Conservation (phyloP, 306 rosid species). For the Malus orientalis region DNA sequence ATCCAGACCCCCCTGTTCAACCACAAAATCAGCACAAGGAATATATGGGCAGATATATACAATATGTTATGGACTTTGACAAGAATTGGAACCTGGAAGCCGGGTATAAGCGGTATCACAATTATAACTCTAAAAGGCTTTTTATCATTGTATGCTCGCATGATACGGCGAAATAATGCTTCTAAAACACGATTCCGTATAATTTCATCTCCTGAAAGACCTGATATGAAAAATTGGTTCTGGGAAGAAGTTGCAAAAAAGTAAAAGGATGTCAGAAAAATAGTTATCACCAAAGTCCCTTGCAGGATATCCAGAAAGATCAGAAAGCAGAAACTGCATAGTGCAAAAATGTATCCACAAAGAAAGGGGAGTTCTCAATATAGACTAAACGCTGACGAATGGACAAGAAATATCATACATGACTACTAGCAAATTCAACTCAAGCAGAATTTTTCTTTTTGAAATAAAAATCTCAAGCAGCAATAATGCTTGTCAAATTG, state of each 20-base stretch:
- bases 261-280: slow-evolving; percentile 26
- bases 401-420: background rate
- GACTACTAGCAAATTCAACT: background rate
- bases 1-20: slow-evolving; percentile 91
- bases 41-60: background rate
- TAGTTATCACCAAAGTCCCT: slow-evolving; percentile 1
- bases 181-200: slow-evolving; percentile 86
- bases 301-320: slow-evolving; percentile 3
- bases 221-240: slow-evolving; percentile 98
- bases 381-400: background rate
- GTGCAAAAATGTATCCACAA: background rate
- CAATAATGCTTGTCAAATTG: background rate
- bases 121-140: slow-evolving; percentile 80
- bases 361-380: background rate
- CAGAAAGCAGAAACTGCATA: background rate
- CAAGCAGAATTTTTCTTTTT: background rate
- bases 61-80: background rate
- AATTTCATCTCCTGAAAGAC: slow-evolving; percentile 81
- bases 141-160: slow-evolving; percentile 78
- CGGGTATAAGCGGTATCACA: slow-evolving; percentile 94
- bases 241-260: slow-evolving; percentile 41
- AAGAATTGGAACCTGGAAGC: slow-evolving; percentile 73
- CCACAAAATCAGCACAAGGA: slow-evolving; percentile 16
- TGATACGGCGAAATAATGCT: slow-evolving; percentile 65
- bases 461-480: background rate